These are phyloP conservation scores for Fusarium verrucosum DNA, from an alignment of 2,329 filamentous ascomycete species.

Conservation along the genomic window DNA sequence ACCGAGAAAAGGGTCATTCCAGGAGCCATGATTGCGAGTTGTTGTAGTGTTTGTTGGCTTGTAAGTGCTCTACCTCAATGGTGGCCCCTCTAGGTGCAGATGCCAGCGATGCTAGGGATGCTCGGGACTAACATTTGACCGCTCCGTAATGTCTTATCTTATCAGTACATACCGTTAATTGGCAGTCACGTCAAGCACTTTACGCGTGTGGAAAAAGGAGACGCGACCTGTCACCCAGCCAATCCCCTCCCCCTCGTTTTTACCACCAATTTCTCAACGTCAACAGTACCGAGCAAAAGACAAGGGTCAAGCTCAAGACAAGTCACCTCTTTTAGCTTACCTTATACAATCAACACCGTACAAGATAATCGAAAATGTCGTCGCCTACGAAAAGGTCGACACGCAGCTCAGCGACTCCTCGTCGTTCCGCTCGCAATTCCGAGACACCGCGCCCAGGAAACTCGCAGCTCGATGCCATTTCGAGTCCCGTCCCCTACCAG, in stretches of 20 bases:
- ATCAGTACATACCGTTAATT: conserved; percentile 1
- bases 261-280: conserved; percentile 36
- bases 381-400: conserved; percentile 58
- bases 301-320: conserved; percentile 22
- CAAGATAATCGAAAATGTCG: conserved; percentile 49
- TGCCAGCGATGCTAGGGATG: conserved; percentile 41
- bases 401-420: conserved; percentile 59
- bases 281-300: conserved; percentile 32
- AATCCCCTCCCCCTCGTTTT: conserved; percentile 43
- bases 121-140: conserved; percentile 48
- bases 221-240: conserved; percentile 43
- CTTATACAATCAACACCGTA: conserved; percentile 14
- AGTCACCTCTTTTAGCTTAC: conserved; percentile 9
- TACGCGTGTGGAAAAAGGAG: conserved; percentile 49
- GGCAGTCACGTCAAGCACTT: conserved; percentile 50
- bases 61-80: conserved; percentile 33
- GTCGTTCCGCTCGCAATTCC: conserved; percentile 54
- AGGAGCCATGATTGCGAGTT: conserved; percentile 67
- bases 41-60: conserved; percentile 31
- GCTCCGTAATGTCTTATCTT: conserved; percentile 29
- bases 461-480: conserved; percentile 65
- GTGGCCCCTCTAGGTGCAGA: conserved; percentile 47
- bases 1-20: conserved; percentile 80
- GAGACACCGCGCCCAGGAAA: conserved; percentile 57
- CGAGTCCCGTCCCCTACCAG: conserved; percentile 84